Evolutionary conservation across 108 stramenopile species (phyloP), one percentile per base, ranked within the genome.

Genomic region (Nitzschia sp.): DNA sequence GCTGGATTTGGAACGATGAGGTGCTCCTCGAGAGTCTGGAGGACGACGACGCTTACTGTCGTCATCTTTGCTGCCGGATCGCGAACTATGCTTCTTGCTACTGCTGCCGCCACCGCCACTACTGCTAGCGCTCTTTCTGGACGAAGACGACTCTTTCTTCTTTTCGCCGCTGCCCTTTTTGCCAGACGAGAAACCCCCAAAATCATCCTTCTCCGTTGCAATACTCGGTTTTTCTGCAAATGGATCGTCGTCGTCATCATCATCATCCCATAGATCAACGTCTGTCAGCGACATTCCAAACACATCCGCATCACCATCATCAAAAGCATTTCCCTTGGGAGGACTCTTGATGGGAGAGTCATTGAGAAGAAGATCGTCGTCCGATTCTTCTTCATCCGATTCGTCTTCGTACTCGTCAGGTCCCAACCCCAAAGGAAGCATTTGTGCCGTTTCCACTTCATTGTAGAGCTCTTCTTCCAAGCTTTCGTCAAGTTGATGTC

Each of bases 211-310:
- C 13, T 6, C 38, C 13, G 38, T 13, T 42, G 38, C 38, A 9
- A 13, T 13, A 9, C 9, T 13, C 13, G 38, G 9, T 42, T 42
- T 42, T 42, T 51, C 49, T 42, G 38, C 17, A 51, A 51, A 51
- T 17, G n/a, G n/a, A 51, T 51, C 21, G 11, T 42, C 38, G 15
- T 42, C 38, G 15, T 42, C 38, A 19, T 51, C 49, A 4, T 51
- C 49, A 19, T 51, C 49, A n/a, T n/a, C 61, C 61, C 61, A 62
- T 13, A 62, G 32, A 46, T 62, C 61, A 1, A 62, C 61, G 24
- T 62, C 61, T 8, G 61, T 46, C 42, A 62, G 5, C 11, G 61
- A 62, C 61, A 62, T 62, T 1, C 61, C 61, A 46, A 62, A 62
- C 6, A 62, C 61, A 46, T 62, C 61, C 46, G 28, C 61, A 38